Evolutionary conservation across 139 green algal species (phyloP).

Genomic region (Chlorella sp.): DNA sequence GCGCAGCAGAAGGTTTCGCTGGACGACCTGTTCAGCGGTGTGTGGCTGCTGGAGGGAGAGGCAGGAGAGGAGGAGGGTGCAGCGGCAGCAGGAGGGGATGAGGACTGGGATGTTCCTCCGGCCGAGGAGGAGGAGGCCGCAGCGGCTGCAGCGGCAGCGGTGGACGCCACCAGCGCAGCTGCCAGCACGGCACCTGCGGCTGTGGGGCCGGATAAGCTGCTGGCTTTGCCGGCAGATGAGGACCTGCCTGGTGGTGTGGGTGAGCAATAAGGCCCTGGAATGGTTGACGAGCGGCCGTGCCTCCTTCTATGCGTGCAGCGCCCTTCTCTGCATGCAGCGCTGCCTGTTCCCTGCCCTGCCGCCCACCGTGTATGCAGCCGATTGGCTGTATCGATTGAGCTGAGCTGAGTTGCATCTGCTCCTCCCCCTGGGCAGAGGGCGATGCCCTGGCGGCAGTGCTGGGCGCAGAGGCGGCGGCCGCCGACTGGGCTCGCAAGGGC

Average conservation of each 20-base stretch:
- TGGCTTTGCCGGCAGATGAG: not conserved
- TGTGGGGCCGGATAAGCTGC: not conserved
- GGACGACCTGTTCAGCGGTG: slow-evolving; percentile 53
- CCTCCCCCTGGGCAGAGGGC: not conserved
- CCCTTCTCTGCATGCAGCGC: no score
- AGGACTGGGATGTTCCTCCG: not conserved
- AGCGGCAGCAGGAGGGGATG: not conserved
- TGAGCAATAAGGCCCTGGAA: no score
- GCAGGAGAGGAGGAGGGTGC: slow-evolving; percentile 27
- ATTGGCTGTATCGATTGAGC: no score
- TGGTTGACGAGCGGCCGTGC: no score
- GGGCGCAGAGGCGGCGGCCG: not conserved
- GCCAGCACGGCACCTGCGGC: no score
- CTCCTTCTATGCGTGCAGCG: no score
- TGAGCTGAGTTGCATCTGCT: no score
- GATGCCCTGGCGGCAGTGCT: slow-evolving; percentile 1
- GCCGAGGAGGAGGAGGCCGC: slow-evolving; percentile 7
- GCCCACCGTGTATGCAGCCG: no score
- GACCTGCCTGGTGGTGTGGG: slow-evolving; percentile 21
- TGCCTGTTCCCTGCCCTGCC: no score
- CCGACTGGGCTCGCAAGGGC: not conserved
- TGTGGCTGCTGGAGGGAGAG: slow-evolving; percentile 68
- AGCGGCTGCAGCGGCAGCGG: not conserved
- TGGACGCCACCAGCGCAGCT: not conserved
- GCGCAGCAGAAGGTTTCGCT: slow-evolving; percentile 38